These are phyloP conservation scores for Salix viminalis DNA, from an alignment of 345 rosid genomes.

Conservation along the genomic window DNA sequence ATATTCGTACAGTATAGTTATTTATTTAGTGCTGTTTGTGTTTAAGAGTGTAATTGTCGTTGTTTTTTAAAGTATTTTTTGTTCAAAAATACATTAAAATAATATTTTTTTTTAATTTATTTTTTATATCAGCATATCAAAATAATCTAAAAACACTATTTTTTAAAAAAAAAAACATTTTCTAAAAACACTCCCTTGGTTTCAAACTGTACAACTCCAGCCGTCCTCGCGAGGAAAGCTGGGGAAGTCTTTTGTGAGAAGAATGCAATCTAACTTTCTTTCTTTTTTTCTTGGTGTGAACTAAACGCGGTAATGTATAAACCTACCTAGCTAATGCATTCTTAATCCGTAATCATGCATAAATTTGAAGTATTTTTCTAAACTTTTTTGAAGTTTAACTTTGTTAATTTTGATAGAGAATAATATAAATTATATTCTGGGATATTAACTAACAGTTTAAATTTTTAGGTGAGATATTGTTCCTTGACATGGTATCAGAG, in stretches of 20 bases:
- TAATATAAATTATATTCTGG: too few relatives aligned
- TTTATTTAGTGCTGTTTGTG: neutral
- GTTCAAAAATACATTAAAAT: too few relatives aligned
- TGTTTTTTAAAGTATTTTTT: too few relatives aligned
- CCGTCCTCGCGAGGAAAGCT: neutral
- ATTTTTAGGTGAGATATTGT: too few relatives aligned
- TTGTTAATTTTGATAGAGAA: neutral
- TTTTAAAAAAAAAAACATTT: too few relatives aligned
- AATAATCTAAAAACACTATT: rapidly evolving
- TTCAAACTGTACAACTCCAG: neutral
- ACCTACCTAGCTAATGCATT: neutral
- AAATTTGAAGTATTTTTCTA: neutral
- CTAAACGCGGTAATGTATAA: neutral
- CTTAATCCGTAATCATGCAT: neutral
- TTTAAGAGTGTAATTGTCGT: too few relatives aligned
- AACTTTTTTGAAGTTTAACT: neutral
- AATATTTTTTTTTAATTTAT: too few relatives aligned
- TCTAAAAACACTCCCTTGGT: too few relatives aligned
- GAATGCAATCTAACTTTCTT: neutral
- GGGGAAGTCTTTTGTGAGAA: neutral
- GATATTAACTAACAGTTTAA: rapidly evolving
- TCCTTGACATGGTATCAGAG: too few relatives aligned
- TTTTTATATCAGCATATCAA: too few relatives aligned
- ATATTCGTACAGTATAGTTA: neutral
- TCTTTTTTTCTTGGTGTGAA: neutral